These are phyloP conservation scores for Olyra latifolia DNA, from an alignment of 176 grass and related monocot species.

Conservation along the genomic window DNA sequence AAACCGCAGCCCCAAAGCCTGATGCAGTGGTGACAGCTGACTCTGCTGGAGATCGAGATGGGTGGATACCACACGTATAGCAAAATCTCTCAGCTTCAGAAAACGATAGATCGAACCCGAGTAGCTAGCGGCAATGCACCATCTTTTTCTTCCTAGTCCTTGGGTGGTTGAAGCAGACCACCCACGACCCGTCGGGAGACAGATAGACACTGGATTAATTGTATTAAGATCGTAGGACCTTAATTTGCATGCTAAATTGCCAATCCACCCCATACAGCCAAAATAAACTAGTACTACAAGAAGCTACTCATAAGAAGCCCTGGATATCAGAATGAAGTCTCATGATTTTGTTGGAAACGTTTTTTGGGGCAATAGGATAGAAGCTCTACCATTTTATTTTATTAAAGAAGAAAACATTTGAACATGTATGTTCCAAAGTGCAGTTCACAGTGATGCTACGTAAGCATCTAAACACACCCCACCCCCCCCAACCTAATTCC, in stretches of 20 bases:
- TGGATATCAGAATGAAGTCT: background rate
- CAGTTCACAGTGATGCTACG: background rate
- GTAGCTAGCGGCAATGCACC: background rate
- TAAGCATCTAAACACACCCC: background rate
- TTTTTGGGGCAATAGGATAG: no score
- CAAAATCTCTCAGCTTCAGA: background rate
- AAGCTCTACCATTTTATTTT: no score
- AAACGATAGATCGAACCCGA: slow-evolving; percentile 13
- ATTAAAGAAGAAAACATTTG: background rate
- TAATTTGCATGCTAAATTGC: background rate
- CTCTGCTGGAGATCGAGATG: background rate
- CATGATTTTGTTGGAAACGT: background rate
- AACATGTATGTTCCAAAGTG: background rate
- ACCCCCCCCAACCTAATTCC: no score
- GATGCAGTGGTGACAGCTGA: slow-evolving; percentile 18
- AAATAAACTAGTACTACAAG: background rate
- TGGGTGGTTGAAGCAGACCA: slow-evolving; percentile 31
- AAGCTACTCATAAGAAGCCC: background rate
- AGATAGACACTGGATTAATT: background rate
- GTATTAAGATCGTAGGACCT: background rate
- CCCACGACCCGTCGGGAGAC: background rate
- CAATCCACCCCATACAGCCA: no score
- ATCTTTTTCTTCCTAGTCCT: background rate
- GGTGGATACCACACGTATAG: background rate
- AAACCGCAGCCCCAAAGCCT: background rate